Evolutionary conservation across 768 basidiomycete genomes (phyloP).

Genomic region (Plicaturopsis crispa): DNA sequence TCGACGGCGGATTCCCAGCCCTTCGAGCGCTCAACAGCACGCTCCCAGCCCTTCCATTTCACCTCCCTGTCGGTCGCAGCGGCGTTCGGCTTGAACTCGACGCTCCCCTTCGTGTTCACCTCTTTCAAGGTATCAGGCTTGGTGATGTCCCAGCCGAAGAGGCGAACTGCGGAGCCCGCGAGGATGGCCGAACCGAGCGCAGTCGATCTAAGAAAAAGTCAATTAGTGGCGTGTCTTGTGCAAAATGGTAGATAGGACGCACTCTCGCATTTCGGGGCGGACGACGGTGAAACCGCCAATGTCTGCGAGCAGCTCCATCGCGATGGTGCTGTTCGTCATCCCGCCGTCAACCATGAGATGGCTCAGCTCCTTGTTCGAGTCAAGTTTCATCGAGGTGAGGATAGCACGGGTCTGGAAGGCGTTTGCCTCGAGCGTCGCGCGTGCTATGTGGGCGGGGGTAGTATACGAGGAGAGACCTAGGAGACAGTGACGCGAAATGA

Average conservation of each 20-base stretch:
- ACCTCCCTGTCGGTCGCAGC: slow-evolving; percentile 46
- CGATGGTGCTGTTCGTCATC: slow-evolving; percentile 90
- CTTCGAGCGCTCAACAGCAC: slow-evolving; percentile 77
- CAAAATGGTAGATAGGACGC: slow-evolving; percentile 21
- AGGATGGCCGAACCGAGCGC: slow-evolving; percentile 93
- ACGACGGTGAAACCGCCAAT: slow-evolving; percentile 89
- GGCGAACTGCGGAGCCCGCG: slow-evolving; percentile 78
- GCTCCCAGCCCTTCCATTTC: slow-evolving; percentile 79
- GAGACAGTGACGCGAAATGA: neutral
- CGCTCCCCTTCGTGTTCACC: slow-evolving; percentile 83
- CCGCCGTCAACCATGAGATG: slow-evolving; percentile 96
- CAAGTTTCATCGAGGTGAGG: slow-evolving; percentile 90
- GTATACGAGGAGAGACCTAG: slow-evolving; percentile 79
- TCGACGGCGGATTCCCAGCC: slow-evolving; percentile 89
- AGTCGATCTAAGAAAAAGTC: slow-evolving; percentile 58
- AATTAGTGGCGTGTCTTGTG: neutral
- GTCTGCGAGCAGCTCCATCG: slow-evolving; percentile 82
- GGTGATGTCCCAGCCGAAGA: slow-evolving; percentile 89
- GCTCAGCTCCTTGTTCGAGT: slow-evolving; percentile 73
- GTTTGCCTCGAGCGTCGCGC: slow-evolving; percentile 93
- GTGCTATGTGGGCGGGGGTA: slow-evolving; percentile 86
- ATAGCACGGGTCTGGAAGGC: slow-evolving; percentile 95
- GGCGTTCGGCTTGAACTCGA: slow-evolving; percentile 55
- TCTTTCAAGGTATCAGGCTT: slow-evolving; percentile 76
- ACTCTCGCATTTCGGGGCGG: slow-evolving; percentile 96